phyloP scores from a whole-genome alignment of 163 green algal genomes.

The Scenedesmus sp. region DNA sequence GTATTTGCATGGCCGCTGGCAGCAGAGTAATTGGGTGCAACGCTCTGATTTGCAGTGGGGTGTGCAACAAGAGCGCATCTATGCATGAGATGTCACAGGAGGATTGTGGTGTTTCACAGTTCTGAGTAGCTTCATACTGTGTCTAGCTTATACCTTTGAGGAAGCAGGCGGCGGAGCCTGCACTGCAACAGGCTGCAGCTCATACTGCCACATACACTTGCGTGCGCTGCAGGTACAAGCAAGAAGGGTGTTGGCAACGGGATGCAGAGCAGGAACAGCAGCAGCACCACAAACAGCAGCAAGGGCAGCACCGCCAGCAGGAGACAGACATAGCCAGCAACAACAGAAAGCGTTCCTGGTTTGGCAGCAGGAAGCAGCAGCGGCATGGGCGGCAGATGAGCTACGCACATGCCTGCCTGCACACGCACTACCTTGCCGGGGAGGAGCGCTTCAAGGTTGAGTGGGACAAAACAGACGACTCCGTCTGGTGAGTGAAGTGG shows the following conservation, averaged over 20 bases:
- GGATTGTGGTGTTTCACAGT: too few species aligned
- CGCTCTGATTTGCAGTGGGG: too few species aligned
- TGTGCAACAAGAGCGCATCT: too few species aligned
- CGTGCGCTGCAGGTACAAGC: conserved; percentile 39
- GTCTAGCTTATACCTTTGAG: neutral
- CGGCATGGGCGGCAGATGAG: conserved; percentile 20
- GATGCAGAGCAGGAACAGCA: neutral
- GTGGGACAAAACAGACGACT: conserved; percentile 80
- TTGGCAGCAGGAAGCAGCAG: neutral
- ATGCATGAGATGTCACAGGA: too few species aligned
- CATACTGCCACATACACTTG: neutral
- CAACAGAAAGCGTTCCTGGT: neutral
- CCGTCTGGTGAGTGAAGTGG: conserved; percentile 71
- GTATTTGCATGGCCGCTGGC: neutral
- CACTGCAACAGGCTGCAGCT: neutral
- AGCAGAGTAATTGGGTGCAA: neutral
- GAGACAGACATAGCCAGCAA: neutral
- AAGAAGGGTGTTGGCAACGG: conserved; percentile 16
- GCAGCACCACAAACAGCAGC: neutral
- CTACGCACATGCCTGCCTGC: conserved; percentile 77
- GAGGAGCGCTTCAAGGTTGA: conserved; percentile 90
- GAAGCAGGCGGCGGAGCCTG: neutral
- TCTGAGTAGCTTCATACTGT: too few species aligned
- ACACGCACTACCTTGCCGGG: conserved; percentile 83
- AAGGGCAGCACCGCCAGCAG: neutral